Base-by-base conservation (phyloP, 345 rosid species). In the Sapria himalayana region DNA sequence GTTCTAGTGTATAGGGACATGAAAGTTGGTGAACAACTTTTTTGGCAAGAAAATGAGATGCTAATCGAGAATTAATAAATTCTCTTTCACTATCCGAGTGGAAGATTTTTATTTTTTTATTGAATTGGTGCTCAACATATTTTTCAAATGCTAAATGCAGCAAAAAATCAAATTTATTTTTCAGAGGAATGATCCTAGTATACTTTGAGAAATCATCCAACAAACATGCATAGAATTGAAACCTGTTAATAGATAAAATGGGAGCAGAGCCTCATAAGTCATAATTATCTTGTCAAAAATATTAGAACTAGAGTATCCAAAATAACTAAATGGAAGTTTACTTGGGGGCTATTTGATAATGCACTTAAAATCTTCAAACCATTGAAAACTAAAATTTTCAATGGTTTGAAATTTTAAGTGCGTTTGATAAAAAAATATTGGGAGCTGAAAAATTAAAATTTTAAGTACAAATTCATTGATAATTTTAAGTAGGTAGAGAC, bases 181-280 rank as follows among this genome's bases (percentile, higher is more conserved):
- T 4, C 0, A 58, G 2, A 0, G 38, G 46, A 36, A 51, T 27
- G 1, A 47, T 16, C 58, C 31, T 51, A 2, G 12, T 51, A 19
- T 46, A 52, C 0, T 8, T 29, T 0, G 39, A 50, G 1, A 50
- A 51, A 1, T 47, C 37, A 5, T 47, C 31, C 5, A 49, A 29
- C n/a, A 29, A 11, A 39, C 31, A 9, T n/a, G 3, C 33, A 53
- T 45, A 53, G 6, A 2, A 53, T 12, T 4, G 4, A 9, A 53
- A 53, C 1, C 19, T 29, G 3, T 14, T 29, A 21, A 33, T 23
- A 33, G 48, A 57, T 6, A 21, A 19, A 33, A 44, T 9, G 2
- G 29, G 51, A 3, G 62, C n/a, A n/a, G 15, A 36, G 8, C 48
- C 48, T 23, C 29, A 57, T 0, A 57, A 39, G 13, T 45, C 48